Evolutionary conservation across 495 filamentous ascomycete species (phyloP).

Genomic region (Melanomma pulvis-pyrius): DNA sequence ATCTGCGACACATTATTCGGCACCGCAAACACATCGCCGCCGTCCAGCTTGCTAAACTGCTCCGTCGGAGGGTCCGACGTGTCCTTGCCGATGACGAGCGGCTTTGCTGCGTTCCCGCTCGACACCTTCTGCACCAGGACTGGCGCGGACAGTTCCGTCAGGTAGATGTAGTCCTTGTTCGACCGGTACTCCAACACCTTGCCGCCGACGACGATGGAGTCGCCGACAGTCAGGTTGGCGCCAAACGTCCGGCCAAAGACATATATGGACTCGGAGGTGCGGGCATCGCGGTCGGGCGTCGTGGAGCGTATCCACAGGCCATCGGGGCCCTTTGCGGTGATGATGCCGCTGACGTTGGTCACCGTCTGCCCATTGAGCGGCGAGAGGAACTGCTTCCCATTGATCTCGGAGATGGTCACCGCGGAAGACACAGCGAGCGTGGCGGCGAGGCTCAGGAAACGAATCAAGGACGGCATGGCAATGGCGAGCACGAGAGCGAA

Average conservation of each 20-base stretch:
- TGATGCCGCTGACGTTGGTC: constrained; percentile 58
- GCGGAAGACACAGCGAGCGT: constrained; percentile 41
- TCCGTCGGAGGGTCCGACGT: constrained; percentile 55
- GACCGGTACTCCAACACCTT: constrained; percentile 61
- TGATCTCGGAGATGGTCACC: constrained; percentile 62
- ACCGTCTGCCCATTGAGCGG: constrained; percentile 55
- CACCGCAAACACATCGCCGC: constrained; percentile 56
- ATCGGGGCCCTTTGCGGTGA: constrained; percentile 60
- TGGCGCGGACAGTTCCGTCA: constrained; percentile 59
- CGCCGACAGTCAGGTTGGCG: constrained; percentile 55
- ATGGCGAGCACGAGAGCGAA: neutral
- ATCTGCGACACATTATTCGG: constrained; percentile 58
- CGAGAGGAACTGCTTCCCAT: constrained; percentile 62
- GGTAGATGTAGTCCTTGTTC: constrained; percentile 53
- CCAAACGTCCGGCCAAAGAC: constrained; percentile 53
- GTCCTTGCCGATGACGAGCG: constrained; percentile 58
- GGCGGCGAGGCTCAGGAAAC: constrained; percentile 5
- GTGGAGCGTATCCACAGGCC: constrained; percentile 63
- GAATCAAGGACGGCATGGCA: constrained; percentile 14
- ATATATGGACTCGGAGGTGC: constrained; percentile 59
- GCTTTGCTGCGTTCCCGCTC: constrained; percentile 50
- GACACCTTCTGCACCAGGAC: constrained; percentile 52
- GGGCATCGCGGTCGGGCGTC: constrained; percentile 50
- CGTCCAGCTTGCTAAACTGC: constrained; percentile 56
- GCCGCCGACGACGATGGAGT: constrained; percentile 59